These are phyloP conservation scores for Oropetium thomaeum DNA, from an alignment of 176 grass and related monocot species.

Conservation along the genomic window DNA sequence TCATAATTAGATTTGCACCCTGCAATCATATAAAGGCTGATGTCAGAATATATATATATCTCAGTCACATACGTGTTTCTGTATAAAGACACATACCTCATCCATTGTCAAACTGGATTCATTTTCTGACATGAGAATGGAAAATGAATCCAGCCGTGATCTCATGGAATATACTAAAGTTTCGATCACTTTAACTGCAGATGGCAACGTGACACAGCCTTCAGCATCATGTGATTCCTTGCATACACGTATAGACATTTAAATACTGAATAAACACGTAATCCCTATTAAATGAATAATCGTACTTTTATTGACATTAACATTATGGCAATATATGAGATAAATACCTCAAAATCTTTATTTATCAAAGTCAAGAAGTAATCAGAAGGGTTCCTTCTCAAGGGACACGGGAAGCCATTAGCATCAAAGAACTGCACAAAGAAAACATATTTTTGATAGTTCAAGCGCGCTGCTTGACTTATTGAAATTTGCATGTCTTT, in stretches of 20 bases:
- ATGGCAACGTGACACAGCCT: not conserved
- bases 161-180: not conserved
- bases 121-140: too few relatives aligned
- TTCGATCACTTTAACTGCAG: constrained; percentile 8
- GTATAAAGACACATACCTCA: not conserved
- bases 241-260: not conserved
- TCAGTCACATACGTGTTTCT: too few relatives aligned
- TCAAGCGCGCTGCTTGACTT: too few relatives aligned
- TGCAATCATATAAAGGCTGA: not conserved
- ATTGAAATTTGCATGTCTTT: too few relatives aligned
- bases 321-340: not conserved
- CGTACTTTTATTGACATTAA: not conserved
- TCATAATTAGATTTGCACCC: constrained; percentile 8
- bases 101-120: not conserved
- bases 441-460: not conserved
- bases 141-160: too few relatives aligned
- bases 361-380: constrained; percentile 64
- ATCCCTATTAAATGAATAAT: not conserved
- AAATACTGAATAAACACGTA: not conserved
- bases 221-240: constrained; percentile 17
- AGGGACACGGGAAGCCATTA: constrained; percentile 59
- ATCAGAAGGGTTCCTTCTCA: constrained; percentile 57
- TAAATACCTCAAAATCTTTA: constrained; percentile 58
- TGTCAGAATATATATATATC: not conserved
- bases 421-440: constrained; percentile 51